Conservation (phyloP, 805 yeast genomes). For the Isabelozyma heimii region DNA sequence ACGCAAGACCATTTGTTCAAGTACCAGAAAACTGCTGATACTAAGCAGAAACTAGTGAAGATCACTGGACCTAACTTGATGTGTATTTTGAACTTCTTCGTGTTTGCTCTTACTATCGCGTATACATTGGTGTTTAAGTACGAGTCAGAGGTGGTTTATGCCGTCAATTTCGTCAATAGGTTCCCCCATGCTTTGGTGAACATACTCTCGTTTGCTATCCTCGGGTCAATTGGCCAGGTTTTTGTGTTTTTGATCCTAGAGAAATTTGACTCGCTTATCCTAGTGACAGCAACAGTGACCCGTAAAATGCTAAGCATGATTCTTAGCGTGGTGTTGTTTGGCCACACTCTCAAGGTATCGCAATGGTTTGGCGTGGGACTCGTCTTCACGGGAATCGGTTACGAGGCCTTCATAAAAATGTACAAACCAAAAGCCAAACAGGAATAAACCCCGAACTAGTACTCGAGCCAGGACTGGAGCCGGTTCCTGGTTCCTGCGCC, state of each 20-base stretch:
- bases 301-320: constrained; percentile 96
- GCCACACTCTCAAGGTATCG: constrained; percentile 58
- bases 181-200: constrained; percentile 60
- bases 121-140: constrained; percentile 46
- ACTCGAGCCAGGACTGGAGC: too few species aligned
- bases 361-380: constrained; percentile 81
- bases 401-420: constrained; percentile 57
- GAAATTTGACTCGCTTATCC: constrained; percentile 76
- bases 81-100: constrained; percentile 59
- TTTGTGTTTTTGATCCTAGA: constrained; percentile 85
- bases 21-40: constrained; percentile 16
- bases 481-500: too few species aligned
- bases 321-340: constrained; percentile 79
- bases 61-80: constrained; percentile 86
- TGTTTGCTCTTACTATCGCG: constrained; percentile 42
- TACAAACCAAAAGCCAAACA: constrained; percentile 2
- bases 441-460: too few species aligned
- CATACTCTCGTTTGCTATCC: constrained; percentile 61
- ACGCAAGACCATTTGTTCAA: constrained; percentile 85
- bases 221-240: constrained; percentile 93
- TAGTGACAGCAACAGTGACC: constrained; percentile 93
- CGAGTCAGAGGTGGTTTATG: constrained; percentile 45
- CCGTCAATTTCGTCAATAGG: constrained; percentile 44
- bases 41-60: constrained; percentile 6
- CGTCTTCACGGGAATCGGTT: constrained; percentile 83